A percentile compares a stretch with the other conserved stretches of the same genome.
These are phyloP conservation scores for Castanopsis chinensis DNA, from an alignment of 306 rosid species.

Conservation along the genomic window DNA sequence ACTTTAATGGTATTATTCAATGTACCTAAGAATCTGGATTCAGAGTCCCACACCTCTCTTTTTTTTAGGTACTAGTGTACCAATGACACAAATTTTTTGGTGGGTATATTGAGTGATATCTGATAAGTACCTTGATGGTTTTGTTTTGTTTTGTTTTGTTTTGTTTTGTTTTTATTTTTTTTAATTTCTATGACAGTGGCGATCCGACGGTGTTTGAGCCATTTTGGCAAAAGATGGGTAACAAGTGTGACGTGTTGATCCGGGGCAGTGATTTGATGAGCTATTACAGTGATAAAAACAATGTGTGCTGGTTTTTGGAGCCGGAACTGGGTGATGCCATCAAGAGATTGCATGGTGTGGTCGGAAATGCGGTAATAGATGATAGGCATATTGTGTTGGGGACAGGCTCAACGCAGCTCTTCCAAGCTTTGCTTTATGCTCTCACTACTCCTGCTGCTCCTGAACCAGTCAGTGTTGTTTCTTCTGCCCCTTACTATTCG, in stretches of 20 bases:
- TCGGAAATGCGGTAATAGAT: slow-evolving; percentile 57
- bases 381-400: slow-evolving; percentile 59
- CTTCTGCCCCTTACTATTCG: slow-evolving; percentile 79
- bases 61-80: too few relatives aligned
- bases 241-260: slow-evolving; percentile 56
- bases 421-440: slow-evolving; percentile 61
- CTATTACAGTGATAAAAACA: slow-evolving; percentile 37
- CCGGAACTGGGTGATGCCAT: slow-evolving; percentile 44
- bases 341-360: slow-evolving; percentile 47
- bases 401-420: slow-evolving; percentile 73
- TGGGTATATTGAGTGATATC: too few relatives aligned
- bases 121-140: too few relatives aligned
- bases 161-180: too few relatives aligned
- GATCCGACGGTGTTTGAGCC: slow-evolving; percentile 44
- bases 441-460: slow-evolving; percentile 39
- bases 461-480: slow-evolving; percentile 51
- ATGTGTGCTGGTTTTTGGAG: slow-evolving; percentile 65
- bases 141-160: neutral
- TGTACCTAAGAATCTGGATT: too few relatives aligned
- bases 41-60: too few relatives aligned
- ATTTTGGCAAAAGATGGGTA: slow-evolving; percentile 58
- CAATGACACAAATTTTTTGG: too few relatives aligned
- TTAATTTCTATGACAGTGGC: slow-evolving; percentile 46
- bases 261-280: slow-evolving; percentile 56
- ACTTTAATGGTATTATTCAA: too few relatives aligned